Evolutionary conservation across 768 basidiomycete species (phyloP).

Genomic region (Leccinum broughii): DNA sequence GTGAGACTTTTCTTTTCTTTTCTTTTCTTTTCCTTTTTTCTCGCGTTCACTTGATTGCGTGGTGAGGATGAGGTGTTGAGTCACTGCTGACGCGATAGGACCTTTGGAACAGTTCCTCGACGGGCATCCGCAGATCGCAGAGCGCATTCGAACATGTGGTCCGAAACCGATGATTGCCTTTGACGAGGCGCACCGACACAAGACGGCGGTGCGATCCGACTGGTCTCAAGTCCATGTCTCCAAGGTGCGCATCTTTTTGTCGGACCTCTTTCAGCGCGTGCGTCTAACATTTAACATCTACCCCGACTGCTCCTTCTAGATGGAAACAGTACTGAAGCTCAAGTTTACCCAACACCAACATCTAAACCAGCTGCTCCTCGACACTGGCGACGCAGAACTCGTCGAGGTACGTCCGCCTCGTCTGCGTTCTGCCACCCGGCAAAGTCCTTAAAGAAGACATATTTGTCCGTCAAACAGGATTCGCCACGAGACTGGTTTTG

Average conservation of each 20-base stretch:
- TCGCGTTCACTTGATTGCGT: background rate
- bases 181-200: slow-evolving; percentile 67
- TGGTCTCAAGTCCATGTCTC: slow-evolving; percentile 68
- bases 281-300: background rate
- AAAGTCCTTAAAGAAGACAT: background rate
- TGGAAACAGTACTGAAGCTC: slow-evolving; percentile 61
- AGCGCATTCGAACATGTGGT: slow-evolving; percentile 66
- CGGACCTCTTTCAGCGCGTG: background rate
- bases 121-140: slow-evolving; percentile 60
- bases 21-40: background rate
- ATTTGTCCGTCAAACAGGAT: slow-evolving; percentile 42
- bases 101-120: slow-evolving; percentile 51
- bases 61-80: background rate
- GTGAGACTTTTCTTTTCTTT: slow-evolving; percentile 30
- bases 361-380: slow-evolving; percentile 60
- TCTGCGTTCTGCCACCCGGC: background rate
- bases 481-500: slow-evolving; percentile 76
- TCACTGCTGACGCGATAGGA: slow-evolving; percentile 3
- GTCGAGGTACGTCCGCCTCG: slow-evolving; percentile 52
- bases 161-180: slow-evolving; percentile 62
- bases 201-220: slow-evolving; percentile 58
- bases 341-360: slow-evolving; percentile 72
- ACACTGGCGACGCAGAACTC: slow-evolving; percentile 63
- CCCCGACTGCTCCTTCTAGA: slow-evolving; percentile 36
- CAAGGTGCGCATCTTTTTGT: slow-evolving; percentile 44